Evolutionary conservation across 2,329 filamentous ascomycete genomes (phyloP).

Genomic region (Botrytis fabae): DNA sequence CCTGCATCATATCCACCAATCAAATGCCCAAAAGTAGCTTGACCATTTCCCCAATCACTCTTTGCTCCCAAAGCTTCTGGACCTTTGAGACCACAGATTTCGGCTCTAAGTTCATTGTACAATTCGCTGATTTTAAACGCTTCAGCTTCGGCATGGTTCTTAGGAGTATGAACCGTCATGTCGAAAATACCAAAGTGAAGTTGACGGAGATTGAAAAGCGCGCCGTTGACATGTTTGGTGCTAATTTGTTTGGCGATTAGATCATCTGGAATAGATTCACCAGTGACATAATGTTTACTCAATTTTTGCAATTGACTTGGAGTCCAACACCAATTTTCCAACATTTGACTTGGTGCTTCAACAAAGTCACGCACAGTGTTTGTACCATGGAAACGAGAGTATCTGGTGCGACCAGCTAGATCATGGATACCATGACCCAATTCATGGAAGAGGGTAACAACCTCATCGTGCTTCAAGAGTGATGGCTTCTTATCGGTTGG

Average conservation of each 20-base stretch:
- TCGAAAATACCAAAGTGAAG: constrained; percentile 81
- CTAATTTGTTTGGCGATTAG: constrained; percentile 72
- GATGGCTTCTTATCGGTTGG: constrained; percentile 74
- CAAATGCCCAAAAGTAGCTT: constrained; percentile 79
- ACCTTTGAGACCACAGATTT: constrained; percentile 73
- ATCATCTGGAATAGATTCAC: constrained; percentile 70
- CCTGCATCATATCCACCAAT: constrained; percentile 84
- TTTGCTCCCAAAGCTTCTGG: constrained; percentile 63
- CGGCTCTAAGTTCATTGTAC: constrained; percentile 71
- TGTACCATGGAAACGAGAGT: constrained; percentile 68
- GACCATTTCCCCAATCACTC: constrained; percentile 68
- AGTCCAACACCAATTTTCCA: constrained; percentile 76
- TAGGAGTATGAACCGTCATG: constrained; percentile 75
- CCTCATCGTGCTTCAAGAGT: constrained; percentile 79
- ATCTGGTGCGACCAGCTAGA: constrained; percentile 61
- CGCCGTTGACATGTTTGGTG: constrained; percentile 80
- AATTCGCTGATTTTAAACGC: constrained; percentile 62
- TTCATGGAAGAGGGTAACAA: constrained; percentile 80
- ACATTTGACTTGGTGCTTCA: constrained; percentile 71
- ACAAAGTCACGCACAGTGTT: constrained; percentile 68
- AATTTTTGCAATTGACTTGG: constrained; percentile 64
- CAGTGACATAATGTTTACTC: constrained; percentile 71
- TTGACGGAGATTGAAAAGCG: constrained; percentile 75
- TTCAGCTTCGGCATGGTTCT: constrained; percentile 67
- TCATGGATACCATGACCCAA: constrained; percentile 72